These are phyloP conservation scores for Penicillium odoratum DNA, from an alignment of 495 filamentous ascomycete genomes.

Conservation along the genomic window DNA sequence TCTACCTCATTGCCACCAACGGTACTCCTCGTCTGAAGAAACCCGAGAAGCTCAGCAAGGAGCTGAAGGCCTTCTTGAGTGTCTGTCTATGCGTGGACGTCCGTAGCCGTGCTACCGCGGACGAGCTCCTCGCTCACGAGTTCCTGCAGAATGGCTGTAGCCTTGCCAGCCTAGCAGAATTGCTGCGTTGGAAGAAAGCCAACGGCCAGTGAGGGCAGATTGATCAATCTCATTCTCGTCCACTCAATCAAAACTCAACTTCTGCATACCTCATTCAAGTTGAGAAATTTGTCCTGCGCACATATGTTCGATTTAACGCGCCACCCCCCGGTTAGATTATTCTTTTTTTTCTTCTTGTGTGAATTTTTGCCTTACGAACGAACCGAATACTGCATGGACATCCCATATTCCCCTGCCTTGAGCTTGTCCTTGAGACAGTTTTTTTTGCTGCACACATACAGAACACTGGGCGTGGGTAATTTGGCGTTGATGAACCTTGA, in stretches of 20 bases:
- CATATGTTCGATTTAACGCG: slow-evolving; percentile 39
- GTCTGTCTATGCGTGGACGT: slow-evolving; percentile 97
- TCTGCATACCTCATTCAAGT: slow-evolving; percentile 3
- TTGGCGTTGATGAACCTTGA: slow-evolving; percentile 32
- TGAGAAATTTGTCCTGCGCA: slow-evolving; percentile 30
- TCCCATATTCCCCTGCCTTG: slow-evolving; percentile 1
- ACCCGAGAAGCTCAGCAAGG: slow-evolving; percentile 93
- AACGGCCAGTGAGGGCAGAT: slow-evolving; percentile 35
- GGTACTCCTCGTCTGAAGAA: slow-evolving; percentile 97
- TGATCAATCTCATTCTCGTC: neutral
- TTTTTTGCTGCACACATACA: slow-evolving; percentile 25
- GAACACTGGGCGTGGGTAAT: slow-evolving; percentile 32
- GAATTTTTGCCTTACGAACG: slow-evolving; percentile 10
- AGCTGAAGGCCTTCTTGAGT: slow-evolving; percentile 91
- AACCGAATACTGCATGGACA: slow-evolving; percentile 19
- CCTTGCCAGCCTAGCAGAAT: slow-evolving; percentile 74
- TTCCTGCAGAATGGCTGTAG: slow-evolving; percentile 72
- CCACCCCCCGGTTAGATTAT: slow-evolving; percentile 27
- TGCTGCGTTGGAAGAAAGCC: slow-evolving; percentile 69
- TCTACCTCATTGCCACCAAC: slow-evolving; percentile 97
- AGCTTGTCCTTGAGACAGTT: slow-evolving; percentile 9
- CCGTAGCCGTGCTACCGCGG: slow-evolving; percentile 86
- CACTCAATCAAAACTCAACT: neutral
- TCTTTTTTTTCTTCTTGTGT: slow-evolving; percentile 5
- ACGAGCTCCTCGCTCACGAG: slow-evolving; percentile 79